phyloP scores from a whole-genome alignment of 2,329 filamentous ascomycete species.

The Ascomycota sp. region DNA sequence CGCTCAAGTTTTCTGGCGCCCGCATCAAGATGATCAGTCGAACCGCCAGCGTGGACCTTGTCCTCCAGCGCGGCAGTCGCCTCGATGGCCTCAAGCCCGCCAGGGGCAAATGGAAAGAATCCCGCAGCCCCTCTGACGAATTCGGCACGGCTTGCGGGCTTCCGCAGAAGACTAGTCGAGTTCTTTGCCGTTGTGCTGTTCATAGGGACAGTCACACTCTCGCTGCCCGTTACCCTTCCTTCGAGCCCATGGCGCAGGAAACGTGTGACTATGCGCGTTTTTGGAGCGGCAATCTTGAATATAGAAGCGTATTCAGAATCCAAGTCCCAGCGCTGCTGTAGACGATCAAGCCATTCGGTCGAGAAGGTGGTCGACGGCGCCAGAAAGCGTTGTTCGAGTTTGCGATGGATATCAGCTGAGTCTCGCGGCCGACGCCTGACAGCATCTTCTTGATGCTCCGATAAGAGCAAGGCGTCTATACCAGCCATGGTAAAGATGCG shows the following conservation, averaged over 20 bases:
- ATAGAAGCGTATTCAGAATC: slow-evolving; percentile 64
- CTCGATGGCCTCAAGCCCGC: slow-evolving; percentile 72
- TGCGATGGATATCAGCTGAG: slow-evolving; percentile 35
- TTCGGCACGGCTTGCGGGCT: slow-evolving; percentile 69
- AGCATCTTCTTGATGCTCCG: no score
- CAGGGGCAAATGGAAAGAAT: slow-evolving; percentile 85
- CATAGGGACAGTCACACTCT: slow-evolving; percentile 79
- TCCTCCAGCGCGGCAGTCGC: slow-evolving; percentile 71
- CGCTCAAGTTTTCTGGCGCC: slow-evolving; percentile 48
- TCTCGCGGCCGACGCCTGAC: no score
- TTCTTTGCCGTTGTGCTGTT: slow-evolving; percentile 86
- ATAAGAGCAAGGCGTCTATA: no score
- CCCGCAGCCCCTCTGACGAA: slow-evolving; percentile 86
- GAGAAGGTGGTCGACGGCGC: slow-evolving; percentile 64
- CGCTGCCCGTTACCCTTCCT: slow-evolving; percentile 81
- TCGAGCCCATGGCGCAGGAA: slow-evolving; percentile 84
- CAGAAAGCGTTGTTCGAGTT: slow-evolving; percentile 60
- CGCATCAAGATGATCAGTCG: slow-evolving; percentile 16
- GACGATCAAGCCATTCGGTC: slow-evolving; percentile 63
- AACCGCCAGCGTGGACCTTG: slow-evolving; percentile 38
- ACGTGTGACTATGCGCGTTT: slow-evolving; percentile 83
- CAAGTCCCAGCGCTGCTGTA: slow-evolving; percentile 80
- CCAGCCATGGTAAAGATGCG: no score
- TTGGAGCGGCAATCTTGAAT: slow-evolving; percentile 73
- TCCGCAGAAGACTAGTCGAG: slow-evolving; percentile 71